phyloP scores from a whole-genome alignment of 768 basidiomycete species.

The Phaffia australis region DNA sequence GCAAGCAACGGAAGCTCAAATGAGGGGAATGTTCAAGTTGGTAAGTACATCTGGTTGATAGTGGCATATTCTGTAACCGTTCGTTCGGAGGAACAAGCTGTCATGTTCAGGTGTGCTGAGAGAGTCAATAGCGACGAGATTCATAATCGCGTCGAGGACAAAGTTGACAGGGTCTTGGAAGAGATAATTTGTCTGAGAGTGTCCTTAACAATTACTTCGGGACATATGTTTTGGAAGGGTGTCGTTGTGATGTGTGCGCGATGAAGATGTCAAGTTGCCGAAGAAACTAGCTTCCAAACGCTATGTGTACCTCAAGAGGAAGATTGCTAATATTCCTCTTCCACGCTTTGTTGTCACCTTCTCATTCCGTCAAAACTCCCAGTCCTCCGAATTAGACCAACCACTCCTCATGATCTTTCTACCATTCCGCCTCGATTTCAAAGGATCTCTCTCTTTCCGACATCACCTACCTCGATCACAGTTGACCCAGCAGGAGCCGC shows the following conservation, averaged over 20 bases:
- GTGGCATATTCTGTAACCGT: not conserved
- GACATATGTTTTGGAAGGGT: not conserved
- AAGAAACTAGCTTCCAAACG: not conserved
- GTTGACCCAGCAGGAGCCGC: conserved; percentile 52
- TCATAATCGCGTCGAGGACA: too few relatives aligned
- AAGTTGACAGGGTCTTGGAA: not conserved
- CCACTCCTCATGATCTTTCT: conserved; percentile 66
- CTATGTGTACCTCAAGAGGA: not conserved
- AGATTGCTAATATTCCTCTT: not conserved
- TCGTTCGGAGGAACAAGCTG: too few relatives aligned
- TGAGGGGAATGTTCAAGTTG: conserved; percentile 25
- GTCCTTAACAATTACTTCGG: not conserved
- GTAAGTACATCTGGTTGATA: conserved; percentile 4
- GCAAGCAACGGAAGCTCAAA: not conserved
- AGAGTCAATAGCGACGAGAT: too few relatives aligned
- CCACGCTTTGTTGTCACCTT: not conserved
- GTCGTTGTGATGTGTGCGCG: not conserved
- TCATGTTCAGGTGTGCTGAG: too few relatives aligned
- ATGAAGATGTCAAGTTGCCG: not conserved
- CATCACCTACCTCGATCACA: conserved; percentile 59
- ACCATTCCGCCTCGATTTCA: conserved; percentile 88
- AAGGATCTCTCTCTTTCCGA: conserved; percentile 70
- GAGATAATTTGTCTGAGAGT: not conserved
- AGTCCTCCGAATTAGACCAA: conserved; percentile 82
- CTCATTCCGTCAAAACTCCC: not conserved